A percentile compares a stretch with the other conserved stretches of the same genome.
phyloP scores from a whole-genome alignment of 129 eudicot species.

The Escallonia rubra region DNA sequence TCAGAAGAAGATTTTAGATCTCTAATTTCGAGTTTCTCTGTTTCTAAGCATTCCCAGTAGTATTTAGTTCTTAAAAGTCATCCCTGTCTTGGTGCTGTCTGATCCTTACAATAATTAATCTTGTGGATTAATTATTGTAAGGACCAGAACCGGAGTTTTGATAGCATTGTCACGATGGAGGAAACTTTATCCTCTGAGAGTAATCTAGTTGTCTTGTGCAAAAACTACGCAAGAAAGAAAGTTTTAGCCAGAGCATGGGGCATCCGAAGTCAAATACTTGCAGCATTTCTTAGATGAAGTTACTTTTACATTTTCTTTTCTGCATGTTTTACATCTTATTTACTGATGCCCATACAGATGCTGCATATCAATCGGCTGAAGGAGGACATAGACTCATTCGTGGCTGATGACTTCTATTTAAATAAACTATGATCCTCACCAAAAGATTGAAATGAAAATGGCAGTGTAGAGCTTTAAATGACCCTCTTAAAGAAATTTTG shows the following conservation, averaged over 20 bases:
- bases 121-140: background rate
- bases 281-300: background rate
- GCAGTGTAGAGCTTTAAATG: slow-evolving; percentile 28
- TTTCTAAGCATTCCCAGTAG: too few relatives aligned
- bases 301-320: background rate
- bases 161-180: background rate
- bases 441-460: slow-evolving; percentile 54
- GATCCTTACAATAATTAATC: background rate
- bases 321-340: too few relatives aligned
- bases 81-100: too few relatives aligned
- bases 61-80: too few relatives aligned
- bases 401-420: background rate
- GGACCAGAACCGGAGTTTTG: background rate
- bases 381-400: slow-evolving; percentile 50
- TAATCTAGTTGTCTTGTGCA: background rate
- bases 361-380: slow-evolving; percentile 41
- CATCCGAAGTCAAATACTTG: background rate
- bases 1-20: too few relatives aligned
- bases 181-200: background rate
- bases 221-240: too few relatives aligned
- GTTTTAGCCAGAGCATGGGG: too few relatives aligned
- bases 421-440: slow-evolving; percentile 10
- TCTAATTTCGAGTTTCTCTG: too few relatives aligned
- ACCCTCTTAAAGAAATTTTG: background rate
- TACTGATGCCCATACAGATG: slow-evolving; percentile 18